Percentiles rank a stretch among this genome's conserved stretches.
phyloP scores from a whole-genome alignment of 768 basidiomycete genomes.

The Phlebiopsis flavidoalba region DNA sequence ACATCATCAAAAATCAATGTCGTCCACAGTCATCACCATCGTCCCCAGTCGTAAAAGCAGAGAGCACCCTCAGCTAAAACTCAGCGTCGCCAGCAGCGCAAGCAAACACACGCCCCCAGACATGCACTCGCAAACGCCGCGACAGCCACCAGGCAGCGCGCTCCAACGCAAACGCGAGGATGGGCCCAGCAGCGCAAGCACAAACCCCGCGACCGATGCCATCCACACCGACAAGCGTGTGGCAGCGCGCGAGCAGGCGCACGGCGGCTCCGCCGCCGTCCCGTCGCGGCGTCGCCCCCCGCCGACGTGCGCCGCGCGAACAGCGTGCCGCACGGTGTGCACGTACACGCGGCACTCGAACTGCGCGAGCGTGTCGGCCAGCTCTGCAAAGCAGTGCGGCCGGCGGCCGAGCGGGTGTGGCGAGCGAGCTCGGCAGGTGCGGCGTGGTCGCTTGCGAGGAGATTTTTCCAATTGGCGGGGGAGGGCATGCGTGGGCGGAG shows the following conservation, averaged over 20 bases:
- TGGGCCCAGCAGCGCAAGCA: conserved; percentile 16
- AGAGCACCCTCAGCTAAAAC: not conserved
- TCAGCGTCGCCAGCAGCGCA: conserved; percentile 5
- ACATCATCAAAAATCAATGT: not conserved
- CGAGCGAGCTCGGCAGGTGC: conserved; percentile 10
- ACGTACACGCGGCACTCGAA: conserved; percentile 17
- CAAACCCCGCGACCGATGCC: conserved; percentile 15
- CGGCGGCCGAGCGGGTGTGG: no score
- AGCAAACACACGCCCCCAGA: conserved; percentile 18
- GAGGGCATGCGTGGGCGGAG: not conserved
- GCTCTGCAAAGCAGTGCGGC: conserved; percentile 9
- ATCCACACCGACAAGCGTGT: conserved; percentile 17
- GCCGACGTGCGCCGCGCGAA: conserved; percentile 3
- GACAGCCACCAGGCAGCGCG: conserved; percentile 15
- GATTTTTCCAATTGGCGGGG: no score
- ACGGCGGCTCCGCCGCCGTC: conserved; percentile 13
- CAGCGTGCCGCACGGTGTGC: conserved; percentile 16
- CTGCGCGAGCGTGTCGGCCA: conserved; percentile 12
- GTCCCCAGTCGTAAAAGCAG: not conserved
- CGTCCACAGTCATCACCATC: not conserved
- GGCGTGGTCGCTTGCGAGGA: not conserved
- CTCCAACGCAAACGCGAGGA: conserved; percentile 22
- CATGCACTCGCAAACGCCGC: conserved; percentile 20
- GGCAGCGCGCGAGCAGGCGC: conserved; percentile 17
- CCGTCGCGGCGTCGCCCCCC: not conserved